Evolutionary conservation across 345 rosid species (phyloP).

Genomic region (Camelina sativa): DNA sequence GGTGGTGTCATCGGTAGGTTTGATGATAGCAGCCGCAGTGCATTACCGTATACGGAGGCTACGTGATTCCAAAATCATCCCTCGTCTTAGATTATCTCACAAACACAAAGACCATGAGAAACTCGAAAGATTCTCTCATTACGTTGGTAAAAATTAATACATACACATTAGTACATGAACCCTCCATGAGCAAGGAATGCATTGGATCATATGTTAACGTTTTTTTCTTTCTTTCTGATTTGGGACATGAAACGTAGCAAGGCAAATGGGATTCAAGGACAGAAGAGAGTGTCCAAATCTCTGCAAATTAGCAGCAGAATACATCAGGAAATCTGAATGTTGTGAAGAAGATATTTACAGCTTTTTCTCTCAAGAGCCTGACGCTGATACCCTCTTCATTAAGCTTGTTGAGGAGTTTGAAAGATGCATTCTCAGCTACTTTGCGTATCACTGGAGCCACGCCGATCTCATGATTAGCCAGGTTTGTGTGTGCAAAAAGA

Average conservation of each 20-base stretch:
- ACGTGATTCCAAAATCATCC: conserved; percentile 68
- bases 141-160: conserved; percentile 62
- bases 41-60: conserved; percentile 53
- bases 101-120: conserved; percentile 56
- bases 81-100: conserved; percentile 51
- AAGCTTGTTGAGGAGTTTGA: conserved; percentile 95
- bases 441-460: conserved; percentile 84
- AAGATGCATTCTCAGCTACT: conserved; percentile 89
- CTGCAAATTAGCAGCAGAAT: conserved; percentile 86
- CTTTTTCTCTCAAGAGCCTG: conserved; percentile 59
- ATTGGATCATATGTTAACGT: background rate
- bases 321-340: conserved; percentile 67
- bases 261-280: conserved; percentile 87
- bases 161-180: background rate
- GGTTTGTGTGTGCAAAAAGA: conserved; percentile 46
- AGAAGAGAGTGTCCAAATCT: conserved; percentile 77
- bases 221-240: background rate
- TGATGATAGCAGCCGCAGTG: conserved; percentile 70
- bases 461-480: conserved; percentile 76
- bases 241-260: conserved; percentile 49
- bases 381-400: conserved; percentile 72
- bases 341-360: conserved; percentile 76
- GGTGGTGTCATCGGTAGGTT: conserved; percentile 67
- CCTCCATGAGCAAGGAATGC: background rate
- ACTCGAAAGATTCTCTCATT: conserved; percentile 85